Percentiles rank a stretch among this genome's conserved stretches.
These are phyloP conservation scores for Aspergillus chevalieri DNA, from an alignment of 2,329 filamentous ascomycete genomes.

Conservation along the genomic window DNA sequence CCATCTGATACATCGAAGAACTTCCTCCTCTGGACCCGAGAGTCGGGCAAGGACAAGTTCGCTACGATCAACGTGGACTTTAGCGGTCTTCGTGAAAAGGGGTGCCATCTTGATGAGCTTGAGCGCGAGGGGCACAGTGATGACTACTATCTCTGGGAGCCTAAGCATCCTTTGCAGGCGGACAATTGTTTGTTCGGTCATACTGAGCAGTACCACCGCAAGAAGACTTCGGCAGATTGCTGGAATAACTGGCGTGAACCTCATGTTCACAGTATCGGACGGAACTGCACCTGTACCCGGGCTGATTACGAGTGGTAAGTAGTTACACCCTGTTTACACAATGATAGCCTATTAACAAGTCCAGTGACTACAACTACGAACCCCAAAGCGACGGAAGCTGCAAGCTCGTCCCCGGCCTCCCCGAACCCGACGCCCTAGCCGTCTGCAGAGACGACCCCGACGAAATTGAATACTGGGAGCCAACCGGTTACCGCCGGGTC, in stretches of 20 bases:
- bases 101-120: conserved; percentile 62
- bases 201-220: conserved; percentile 80
- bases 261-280: conserved; percentile 61
- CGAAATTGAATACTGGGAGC: conserved; percentile 70
- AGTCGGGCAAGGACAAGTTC: conserved; percentile 48
- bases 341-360: conserved; percentile 5
- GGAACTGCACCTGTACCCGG: conserved; percentile 76
- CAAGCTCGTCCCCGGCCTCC: conserved; percentile 65
- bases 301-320: conserved; percentile 88
- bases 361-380: conserved; percentile 88
- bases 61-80: conserved; percentile 86
- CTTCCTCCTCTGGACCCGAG: conserved; percentile 80
- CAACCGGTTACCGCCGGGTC: conserved; percentile 82
- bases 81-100: conserved; percentile 64
- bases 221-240: conserved; percentile 71
- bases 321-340: conserved; percentile 1
- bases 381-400: conserved; percentile 72
- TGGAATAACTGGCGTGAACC: conserved; percentile 72
- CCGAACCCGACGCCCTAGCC: conserved; percentile 54
- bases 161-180: conserved; percentile 70
- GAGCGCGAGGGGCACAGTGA: conserved; percentile 45
- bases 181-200: conserved; percentile 90
- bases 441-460: conserved; percentile 60
- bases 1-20: conserved; percentile 84
- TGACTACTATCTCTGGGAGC: conserved; percentile 82